These are phyloP conservation scores for Leishmania tropica DNA, from an alignment of 208 protist genomes.

Conservation along the genomic window DNA sequence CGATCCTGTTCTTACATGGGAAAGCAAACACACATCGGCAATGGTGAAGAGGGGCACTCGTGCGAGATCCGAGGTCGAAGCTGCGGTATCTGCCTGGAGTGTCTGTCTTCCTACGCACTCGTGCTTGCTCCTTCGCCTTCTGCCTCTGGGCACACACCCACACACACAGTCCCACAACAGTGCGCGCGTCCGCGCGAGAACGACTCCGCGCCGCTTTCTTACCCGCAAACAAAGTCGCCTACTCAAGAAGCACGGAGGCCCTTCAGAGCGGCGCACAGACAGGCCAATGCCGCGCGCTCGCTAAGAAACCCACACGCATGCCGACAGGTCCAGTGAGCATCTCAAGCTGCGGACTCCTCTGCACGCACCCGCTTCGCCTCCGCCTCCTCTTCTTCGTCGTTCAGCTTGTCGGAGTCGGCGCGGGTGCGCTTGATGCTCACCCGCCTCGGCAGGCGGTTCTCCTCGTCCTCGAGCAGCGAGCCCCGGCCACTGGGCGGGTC, in stretches of 20 bases:
- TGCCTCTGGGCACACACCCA: background rate
- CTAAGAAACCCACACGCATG: background rate
- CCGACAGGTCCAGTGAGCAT: background rate
- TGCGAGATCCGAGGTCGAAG: too few relatives aligned
- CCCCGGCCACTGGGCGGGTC: slow-evolving; percentile 19
- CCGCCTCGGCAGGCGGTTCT: slow-evolving; percentile 29
- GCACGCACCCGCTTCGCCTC: slow-evolving; percentile 16
- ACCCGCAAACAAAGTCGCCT: background rate
- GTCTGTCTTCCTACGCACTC: background rate
- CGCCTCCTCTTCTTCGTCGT: slow-evolving; percentile 22
- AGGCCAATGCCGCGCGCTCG: background rate
- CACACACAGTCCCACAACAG: background rate
- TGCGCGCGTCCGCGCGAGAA: background rate
- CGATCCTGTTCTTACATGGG: background rate
- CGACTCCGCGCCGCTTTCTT: background rate
- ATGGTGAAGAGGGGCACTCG: background rate
- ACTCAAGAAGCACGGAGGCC: background rate
- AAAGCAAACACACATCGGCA: background rate
- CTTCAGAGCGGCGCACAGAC: background rate
- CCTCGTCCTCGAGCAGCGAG: slow-evolving; percentile 32
- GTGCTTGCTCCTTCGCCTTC: background rate
- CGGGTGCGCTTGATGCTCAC: slow-evolving; percentile 21
- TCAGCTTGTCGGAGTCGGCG: slow-evolving; percentile 13
- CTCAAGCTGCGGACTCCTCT: slow-evolving; percentile 16
- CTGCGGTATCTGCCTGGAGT: background rate